Percentiles rank a stretch among this genome's conserved stretches.
These are phyloP conservation scores for Tritrichomonas foetus DNA, from an alignment of 208 protist genomes.

Conservation along the genomic window DNA sequence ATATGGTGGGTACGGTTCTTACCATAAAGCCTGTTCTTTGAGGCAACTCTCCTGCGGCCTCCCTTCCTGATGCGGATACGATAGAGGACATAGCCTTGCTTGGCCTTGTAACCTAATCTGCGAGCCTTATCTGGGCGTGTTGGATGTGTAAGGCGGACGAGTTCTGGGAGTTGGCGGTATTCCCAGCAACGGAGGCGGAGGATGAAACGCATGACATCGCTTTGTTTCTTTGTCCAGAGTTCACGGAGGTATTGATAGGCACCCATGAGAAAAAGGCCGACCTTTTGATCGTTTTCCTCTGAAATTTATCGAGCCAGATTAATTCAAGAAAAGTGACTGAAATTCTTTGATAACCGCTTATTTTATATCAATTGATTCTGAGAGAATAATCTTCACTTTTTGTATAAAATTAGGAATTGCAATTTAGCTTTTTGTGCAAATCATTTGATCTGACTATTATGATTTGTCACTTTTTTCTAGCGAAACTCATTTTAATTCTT, in stretches of 20 bases:
- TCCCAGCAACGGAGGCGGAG: conserved; percentile 96
- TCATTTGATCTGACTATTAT: no score
- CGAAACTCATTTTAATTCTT: no score
- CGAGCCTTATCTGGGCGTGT: conserved; percentile 97
- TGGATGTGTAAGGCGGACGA: conserved; percentile 81
- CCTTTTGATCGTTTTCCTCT: no score
- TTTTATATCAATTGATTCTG: no score
- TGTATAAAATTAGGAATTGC: no score
- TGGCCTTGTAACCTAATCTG: conserved; percentile 98
- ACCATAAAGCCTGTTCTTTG: conserved; percentile 92
- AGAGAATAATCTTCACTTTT: no score
- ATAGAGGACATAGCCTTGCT: conserved; percentile 97
- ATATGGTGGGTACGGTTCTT: conserved; percentile 78
- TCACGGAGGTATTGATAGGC: conserved; percentile 99
- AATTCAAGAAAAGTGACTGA: no score
- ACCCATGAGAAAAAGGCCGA: conserved; percentile 76
- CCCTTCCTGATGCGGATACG: conserved; percentile 94
- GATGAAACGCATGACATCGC: conserved; percentile 98
- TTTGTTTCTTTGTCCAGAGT: conserved; percentile 99
- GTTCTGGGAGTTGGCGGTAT: conserved; percentile 82
- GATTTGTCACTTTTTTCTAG: no score
- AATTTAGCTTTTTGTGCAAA: no score
- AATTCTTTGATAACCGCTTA: no score
- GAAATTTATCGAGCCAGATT: no score
- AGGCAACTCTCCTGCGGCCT: conserved; percentile 88